Conservation (phyloP, 2,329 filamentous ascomycete genomes). For the Monosporascus sp. region DNA sequence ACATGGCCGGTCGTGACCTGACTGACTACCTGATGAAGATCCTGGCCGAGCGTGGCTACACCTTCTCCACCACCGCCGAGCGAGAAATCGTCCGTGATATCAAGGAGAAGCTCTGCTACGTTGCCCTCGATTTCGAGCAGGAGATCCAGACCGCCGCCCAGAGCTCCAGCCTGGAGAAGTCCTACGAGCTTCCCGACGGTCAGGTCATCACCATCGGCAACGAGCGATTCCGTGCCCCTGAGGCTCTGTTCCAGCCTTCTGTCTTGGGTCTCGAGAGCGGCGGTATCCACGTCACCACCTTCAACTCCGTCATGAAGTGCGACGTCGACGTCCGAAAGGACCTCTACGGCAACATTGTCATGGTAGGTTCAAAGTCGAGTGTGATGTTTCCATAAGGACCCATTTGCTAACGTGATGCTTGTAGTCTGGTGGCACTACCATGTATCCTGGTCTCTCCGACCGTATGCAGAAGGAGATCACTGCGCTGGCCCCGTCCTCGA, state of each 20-base stretch:
- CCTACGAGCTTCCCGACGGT: slow-evolving; percentile 98
- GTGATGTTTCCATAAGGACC: background rate
- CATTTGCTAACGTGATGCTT: slow-evolving; percentile 25
- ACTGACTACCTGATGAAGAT: slow-evolving; percentile 99
- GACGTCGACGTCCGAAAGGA: slow-evolving; percentile 99
- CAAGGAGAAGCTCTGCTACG: slow-evolving; percentile 99
- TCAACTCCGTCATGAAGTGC: slow-evolving; percentile 99
- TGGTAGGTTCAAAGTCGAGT: slow-evolving; percentile 62
- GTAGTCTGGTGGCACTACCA: slow-evolving; percentile 99
- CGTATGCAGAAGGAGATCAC: slow-evolving; percentile 99
- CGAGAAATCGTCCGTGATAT: slow-evolving; percentile 99
- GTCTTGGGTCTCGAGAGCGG: slow-evolving; percentile 97
- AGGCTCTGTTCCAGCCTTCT: slow-evolving; percentile 98
- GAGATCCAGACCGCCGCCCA: slow-evolving; percentile 99
- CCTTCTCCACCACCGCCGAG: slow-evolving; percentile 99
- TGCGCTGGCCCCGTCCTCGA: slow-evolving; percentile 95
- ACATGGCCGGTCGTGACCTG: slow-evolving; percentile 99
- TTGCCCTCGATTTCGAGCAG: slow-evolving; percentile 99
- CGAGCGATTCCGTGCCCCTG: slow-evolving; percentile 99
- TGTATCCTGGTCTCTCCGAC: slow-evolving; percentile 99
- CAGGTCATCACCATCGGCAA: slow-evolving; percentile 99
- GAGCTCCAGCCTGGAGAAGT: slow-evolving; percentile 99
- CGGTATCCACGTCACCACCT: slow-evolving; percentile 99
- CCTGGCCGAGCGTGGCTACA: slow-evolving; percentile 97
- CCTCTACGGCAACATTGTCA: slow-evolving; percentile 99